Percentiles rank a stretch among this genome's conserved stretches.
These are phyloP conservation scores for Dryas octopetala DNA, from an alignment of 306 rosid species.

Conservation along the genomic window DNA sequence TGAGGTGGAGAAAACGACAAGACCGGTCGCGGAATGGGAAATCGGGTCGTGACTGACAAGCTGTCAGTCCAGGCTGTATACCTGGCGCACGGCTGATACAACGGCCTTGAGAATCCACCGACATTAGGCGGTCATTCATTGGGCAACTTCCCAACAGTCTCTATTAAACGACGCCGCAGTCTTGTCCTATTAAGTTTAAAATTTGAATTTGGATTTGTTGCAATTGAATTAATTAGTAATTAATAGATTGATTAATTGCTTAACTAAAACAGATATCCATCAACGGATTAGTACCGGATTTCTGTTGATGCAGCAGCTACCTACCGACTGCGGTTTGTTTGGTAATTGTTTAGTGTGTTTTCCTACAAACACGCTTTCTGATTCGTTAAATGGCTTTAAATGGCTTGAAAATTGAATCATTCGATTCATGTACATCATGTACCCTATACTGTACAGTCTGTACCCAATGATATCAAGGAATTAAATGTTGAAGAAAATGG, in stretches of 20 bases:
- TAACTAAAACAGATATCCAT: constrained; percentile 8
- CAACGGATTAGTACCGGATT: constrained; percentile 17
- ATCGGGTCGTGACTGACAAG: constrained; percentile 32
- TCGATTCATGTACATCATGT: too few relatives aligned
- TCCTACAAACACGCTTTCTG: background rate
- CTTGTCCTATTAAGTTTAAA: background rate
- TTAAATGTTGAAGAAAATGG: too few relatives aligned
- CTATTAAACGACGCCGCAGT: background rate
- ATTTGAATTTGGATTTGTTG: background rate
- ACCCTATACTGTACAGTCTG: too few relatives aligned
- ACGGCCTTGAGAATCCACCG: constrained; percentile 31
- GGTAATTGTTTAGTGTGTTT: background rate
- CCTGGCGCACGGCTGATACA: constrained; percentile 24
- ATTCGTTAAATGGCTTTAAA: background rate
- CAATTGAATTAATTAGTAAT: background rate
- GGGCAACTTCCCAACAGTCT: background rate
- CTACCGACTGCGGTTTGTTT: background rate
- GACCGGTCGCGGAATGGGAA: constrained; percentile 31
- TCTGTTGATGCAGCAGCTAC: background rate
- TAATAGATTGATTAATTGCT: background rate
- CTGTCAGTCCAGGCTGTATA: constrained; percentile 39
- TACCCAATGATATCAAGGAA: too few relatives aligned
- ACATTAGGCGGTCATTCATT: constrained; percentile 37
- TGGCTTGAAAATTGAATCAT: too few relatives aligned
- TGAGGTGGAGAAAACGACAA: constrained; percentile 49